These are phyloP conservation scores for Diaporthe sp. DNA, from an alignment of 2,329 filamentous ascomycete genomes.

Conservation along the genomic window DNA sequence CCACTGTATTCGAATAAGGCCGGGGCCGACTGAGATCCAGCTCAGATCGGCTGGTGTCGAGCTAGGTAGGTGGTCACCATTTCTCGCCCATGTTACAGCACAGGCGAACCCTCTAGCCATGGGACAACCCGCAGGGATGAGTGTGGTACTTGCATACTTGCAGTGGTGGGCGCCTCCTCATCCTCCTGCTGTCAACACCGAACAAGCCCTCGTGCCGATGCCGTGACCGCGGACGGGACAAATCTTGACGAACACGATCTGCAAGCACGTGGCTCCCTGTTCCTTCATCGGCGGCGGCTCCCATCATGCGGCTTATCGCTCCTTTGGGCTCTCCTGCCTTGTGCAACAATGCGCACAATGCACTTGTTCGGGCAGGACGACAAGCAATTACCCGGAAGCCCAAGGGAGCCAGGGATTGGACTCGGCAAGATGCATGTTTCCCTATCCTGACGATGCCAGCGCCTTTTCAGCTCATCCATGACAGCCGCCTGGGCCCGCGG, in stretches of 20 bases:
- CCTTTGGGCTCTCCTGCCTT: conserved; percentile 18
- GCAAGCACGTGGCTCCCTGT: conserved; percentile 29
- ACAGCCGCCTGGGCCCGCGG: conserved; percentile 7
- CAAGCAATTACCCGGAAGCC: conserved; percentile 21
- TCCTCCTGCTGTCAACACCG: conserved; percentile 12
- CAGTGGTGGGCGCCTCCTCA: neutral
- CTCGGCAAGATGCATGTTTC: conserved; percentile 28
- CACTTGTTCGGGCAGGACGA: conserved; percentile 26
- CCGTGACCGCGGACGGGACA: conserved; percentile 11
- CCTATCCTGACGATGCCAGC: conserved; percentile 18
- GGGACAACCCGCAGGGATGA: neutral
- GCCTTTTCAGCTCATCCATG: conserved; percentile 22
- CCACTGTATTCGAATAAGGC: neutral
- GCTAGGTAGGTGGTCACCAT: conserved; percentile 2
- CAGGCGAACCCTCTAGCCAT: neutral
- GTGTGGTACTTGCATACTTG: neutral
- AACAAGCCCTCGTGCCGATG: conserved; percentile 13
- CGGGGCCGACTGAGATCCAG: conserved; percentile 8
- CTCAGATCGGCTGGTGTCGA: neutral
- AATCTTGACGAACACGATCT: conserved; percentile 31
- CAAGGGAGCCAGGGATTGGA: neutral
- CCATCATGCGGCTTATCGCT: conserved; percentile 27
- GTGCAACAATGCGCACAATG: conserved; percentile 19
- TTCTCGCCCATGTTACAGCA: neutral
- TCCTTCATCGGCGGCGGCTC: conserved; percentile 26